Base-by-base conservation (phyloP, 2,329 filamentous ascomycete genomes). In the Aspergillus brasiliensis region DNA sequence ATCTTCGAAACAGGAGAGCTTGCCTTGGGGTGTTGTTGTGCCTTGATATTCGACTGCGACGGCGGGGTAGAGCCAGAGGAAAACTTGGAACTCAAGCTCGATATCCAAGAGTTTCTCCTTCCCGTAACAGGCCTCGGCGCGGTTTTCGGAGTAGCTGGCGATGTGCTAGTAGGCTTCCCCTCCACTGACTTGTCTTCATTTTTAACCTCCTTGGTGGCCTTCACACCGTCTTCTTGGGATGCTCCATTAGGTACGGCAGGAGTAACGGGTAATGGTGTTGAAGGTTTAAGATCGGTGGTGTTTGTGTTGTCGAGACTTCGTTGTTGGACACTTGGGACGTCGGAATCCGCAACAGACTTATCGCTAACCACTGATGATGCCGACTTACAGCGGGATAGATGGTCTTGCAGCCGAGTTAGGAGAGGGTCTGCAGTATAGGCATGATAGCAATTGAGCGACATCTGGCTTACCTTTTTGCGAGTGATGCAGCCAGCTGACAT, bases 401-500 rank as follows among this genome's bases (percentile, higher is more conserved):
- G 68, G 62, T 76, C 74, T 49, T 75, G 57, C 37, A 47, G 38
- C 40, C 10, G 34, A 27, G 42, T 64, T 58, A 61, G 57, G 56
- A 10, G 23, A 19, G 28, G 40, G 38, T 48, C 7, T 15, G 10
- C 17, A 25, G 27, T 8, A 8, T 27, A 27, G 40, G 19, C 10
- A 19, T 38, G 28, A 46, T 11, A 46, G 37, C 47, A 28, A 57
- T 23, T 48, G 47, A 34, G 34, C 11, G 47, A 17, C 31, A 25
- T 40, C 21, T 19, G 47, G 25, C 51, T 77, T 83, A 91, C 92
- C 91, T 89, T 90, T 92, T 65, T 88, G 87, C 68, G 89, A 86
- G 73, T 91, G 90, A 78, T 95, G 90, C 82, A 96, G 90, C 92
- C 92, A 96, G 77, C 90, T 92, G 72, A 96, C 91, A 78, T 96